phyloP scores from a whole-genome alignment of 352 stramenopile species.

The Pythium apleroticum region DNA sequence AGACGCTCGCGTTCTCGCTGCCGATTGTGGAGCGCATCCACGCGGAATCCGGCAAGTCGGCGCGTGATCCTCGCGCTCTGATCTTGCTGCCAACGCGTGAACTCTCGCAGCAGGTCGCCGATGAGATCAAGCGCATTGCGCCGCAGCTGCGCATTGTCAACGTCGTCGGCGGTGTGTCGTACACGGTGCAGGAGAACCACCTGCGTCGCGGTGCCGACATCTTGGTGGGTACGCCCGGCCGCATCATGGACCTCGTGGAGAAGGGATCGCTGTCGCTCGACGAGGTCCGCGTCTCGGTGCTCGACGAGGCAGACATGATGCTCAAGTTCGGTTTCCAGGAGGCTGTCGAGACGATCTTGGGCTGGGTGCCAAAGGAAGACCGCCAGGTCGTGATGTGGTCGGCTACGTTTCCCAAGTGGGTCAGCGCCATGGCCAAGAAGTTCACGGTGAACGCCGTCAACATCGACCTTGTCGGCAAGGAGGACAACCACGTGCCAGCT shows the following conservation, averaged over 20 bases:
- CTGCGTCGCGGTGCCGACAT: slow-evolving; percentile 92
- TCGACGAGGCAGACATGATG: slow-evolving; percentile 98
- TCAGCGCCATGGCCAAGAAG: slow-evolving; percentile 91
- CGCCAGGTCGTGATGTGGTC: slow-evolving; percentile 96
- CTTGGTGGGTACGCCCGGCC: slow-evolving; percentile 95
- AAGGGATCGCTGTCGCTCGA: slow-evolving; percentile 91
- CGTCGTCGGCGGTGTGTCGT: slow-evolving; percentile 93
- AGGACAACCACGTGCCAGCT: slow-evolving; percentile 76
- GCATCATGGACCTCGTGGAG: slow-evolving; percentile 96
- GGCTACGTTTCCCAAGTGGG: slow-evolving; percentile 95
- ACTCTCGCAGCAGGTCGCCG: slow-evolving; percentile 95
- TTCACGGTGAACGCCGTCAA: slow-evolving; percentile 93
- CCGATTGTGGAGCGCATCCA: slow-evolving; percentile 79
- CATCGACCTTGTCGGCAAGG: slow-evolving; percentile 93
- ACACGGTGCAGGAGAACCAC: slow-evolving; percentile 91
- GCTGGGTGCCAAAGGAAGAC: slow-evolving; percentile 58
- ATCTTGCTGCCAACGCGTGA: slow-evolving; percentile 97
- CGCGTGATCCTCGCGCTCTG: slow-evolving; percentile 85
- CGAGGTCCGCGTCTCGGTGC: slow-evolving; percentile 88
- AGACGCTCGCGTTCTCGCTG: slow-evolving; percentile 94
- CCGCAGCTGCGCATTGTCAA: slow-evolving; percentile 89
- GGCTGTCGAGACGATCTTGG: slow-evolving; percentile 95
- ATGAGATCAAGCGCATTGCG: slow-evolving; percentile 87
- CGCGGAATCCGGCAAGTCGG: slow-evolving; percentile 33
- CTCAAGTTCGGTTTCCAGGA: slow-evolving; percentile 99